phyloP scores from a whole-genome alignment of 257 asterid species.

The Nicotiana tomentosiformis region DNA sequence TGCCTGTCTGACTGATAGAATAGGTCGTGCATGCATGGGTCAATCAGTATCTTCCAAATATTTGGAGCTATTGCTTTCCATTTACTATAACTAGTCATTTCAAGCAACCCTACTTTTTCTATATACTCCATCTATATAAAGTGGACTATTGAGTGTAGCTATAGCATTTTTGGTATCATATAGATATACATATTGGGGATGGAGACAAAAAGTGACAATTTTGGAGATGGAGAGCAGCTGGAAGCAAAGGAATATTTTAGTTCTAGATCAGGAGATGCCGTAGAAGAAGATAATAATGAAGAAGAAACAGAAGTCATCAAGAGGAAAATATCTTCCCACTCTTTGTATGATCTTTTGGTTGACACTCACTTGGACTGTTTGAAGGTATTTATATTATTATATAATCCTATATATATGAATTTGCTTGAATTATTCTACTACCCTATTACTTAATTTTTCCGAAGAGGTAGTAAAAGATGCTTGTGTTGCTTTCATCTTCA shows the following conservation, averaged over 20 bases:
- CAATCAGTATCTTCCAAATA: constrained; percentile 9
- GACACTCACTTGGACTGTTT: constrained; percentile 14
- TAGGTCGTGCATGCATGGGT: constrained; percentile 14
- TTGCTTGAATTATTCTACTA: background rate
- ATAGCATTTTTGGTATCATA: background rate
- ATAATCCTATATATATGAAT: no score
- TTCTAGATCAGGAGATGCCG: background rate
- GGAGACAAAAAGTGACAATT: background rate
- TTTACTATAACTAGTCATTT: background rate
- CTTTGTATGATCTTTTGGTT: constrained; percentile 16
- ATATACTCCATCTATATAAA: background rate
- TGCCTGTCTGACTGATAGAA: constrained; percentile 1
- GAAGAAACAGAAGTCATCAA: background rate
- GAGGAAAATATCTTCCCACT: constrained; percentile 10
- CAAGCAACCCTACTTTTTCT: background rate
- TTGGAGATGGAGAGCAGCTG: background rate
- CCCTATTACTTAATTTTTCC: no score
- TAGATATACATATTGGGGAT: background rate
- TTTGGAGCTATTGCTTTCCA: background rate
- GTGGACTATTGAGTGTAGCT: background rate
- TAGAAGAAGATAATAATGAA: background rate
- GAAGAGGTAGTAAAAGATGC: no score
- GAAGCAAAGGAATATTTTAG: background rate
- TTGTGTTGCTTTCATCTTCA: background rate
- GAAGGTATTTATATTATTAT: background rate